phyloP scores from a whole-genome alignment of 176 grass and related monocot species.

The Carex cristatella region DNA sequence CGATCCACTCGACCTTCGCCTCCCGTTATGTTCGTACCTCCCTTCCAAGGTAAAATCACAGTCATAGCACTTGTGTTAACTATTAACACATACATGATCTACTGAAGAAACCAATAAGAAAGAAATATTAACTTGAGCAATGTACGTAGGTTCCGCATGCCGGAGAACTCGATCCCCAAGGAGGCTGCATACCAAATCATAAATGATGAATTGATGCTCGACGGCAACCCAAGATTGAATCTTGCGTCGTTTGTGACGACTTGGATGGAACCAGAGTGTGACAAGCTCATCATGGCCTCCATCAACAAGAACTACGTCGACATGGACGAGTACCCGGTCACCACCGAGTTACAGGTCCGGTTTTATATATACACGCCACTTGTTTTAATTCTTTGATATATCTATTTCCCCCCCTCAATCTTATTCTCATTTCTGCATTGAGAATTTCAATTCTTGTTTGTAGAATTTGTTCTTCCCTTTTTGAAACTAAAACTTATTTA shows the following conservation, averaged over 20 bases:
- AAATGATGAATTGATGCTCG: slow-evolving; percentile 93
- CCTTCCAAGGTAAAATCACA: slow-evolving; percentile 46
- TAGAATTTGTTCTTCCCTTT: not conserved
- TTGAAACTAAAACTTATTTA: no score
- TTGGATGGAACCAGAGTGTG: slow-evolving; percentile 96
- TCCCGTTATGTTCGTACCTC: slow-evolving; percentile 75
- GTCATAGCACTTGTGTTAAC: not conserved
- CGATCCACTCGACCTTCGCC: slow-evolving; percentile 71
- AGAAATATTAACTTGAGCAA: not conserved
- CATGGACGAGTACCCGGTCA: slow-evolving; percentile 99
- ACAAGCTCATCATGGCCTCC: slow-evolving; percentile 74
- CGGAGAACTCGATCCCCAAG: slow-evolving; percentile 61
- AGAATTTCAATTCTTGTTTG: not conserved
- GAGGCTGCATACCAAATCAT: slow-evolving; percentile 96
- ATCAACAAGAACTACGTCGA: slow-evolving; percentile 99
- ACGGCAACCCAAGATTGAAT: slow-evolving; percentile 85
- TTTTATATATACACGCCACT: not conserved
- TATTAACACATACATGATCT: not conserved
- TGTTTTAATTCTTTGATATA: not conserved
- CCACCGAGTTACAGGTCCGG: slow-evolving; percentile 83
- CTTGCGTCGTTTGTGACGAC: slow-evolving; percentile 91
- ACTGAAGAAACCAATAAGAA: not conserved
- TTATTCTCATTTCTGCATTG: not conserved
- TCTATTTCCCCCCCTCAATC: not conserved
- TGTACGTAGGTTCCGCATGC: slow-evolving; percentile 48